Evolutionary conservation across 495 filamentous ascomycete species (phyloP).

Genomic region (Xeromyces bisporus): DNA sequence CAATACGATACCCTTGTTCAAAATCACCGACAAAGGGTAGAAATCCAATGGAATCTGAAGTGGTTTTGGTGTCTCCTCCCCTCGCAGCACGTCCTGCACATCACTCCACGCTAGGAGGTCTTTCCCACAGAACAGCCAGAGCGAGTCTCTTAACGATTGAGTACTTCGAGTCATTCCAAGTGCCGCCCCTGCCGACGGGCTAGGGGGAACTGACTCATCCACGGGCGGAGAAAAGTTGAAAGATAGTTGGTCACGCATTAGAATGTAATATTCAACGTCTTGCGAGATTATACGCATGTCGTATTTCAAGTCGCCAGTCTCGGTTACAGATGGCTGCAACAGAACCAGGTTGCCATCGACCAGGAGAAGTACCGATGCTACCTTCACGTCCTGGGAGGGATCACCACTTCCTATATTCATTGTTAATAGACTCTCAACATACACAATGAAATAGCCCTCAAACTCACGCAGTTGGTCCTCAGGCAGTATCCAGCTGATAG

Average conservation of each 20-base stretch:
- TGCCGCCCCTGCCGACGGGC: slow-evolving; percentile 32
- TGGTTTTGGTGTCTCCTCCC: slow-evolving; percentile 27
- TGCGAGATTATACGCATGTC: slow-evolving; percentile 95
- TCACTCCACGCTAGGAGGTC: slow-evolving; percentile 75
- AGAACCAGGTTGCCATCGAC: slow-evolving; percentile 93
- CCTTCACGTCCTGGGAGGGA: slow-evolving; percentile 88
- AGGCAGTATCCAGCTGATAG: slow-evolving; percentile 89
- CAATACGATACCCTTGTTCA: slow-evolving; percentile 72
- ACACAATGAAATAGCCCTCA: not conserved
- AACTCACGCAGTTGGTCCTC: slow-evolving; percentile 67
- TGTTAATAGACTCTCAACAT: slow-evolving; percentile 8
- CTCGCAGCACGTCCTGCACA: slow-evolving; percentile 65
- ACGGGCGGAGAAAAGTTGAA: slow-evolving; percentile 25
- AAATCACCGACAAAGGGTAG: slow-evolving; percentile 75
- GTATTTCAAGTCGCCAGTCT: slow-evolving; percentile 72
- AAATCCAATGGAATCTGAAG: slow-evolving; percentile 57
- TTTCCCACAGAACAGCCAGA: slow-evolving; percentile 87
- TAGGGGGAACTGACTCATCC: slow-evolving; percentile 31
- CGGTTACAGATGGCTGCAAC: slow-evolving; percentile 65
- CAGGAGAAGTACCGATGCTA: slow-evolving; percentile 82
- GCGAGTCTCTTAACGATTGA: slow-evolving; percentile 57
- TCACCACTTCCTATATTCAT: slow-evolving; percentile 55
- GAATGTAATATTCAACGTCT: slow-evolving; percentile 84
- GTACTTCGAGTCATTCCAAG: slow-evolving; percentile 26
- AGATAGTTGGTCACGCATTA: slow-evolving; percentile 73